These are phyloP conservation scores for Phytopythium montanum DNA, from an alignment of 352 stramenopile genomes.

Conservation along the genomic window DNA sequence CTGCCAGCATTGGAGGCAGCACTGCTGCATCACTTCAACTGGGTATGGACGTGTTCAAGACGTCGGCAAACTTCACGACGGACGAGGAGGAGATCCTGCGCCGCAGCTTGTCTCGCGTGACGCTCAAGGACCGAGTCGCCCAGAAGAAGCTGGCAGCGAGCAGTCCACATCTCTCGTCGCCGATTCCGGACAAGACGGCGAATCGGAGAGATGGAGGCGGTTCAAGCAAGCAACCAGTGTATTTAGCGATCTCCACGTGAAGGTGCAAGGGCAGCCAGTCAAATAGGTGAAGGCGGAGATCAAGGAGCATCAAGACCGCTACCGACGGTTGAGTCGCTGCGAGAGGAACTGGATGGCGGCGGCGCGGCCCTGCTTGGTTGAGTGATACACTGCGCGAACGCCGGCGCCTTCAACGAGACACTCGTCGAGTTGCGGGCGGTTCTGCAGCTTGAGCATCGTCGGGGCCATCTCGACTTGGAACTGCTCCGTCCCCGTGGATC, in stretches of 20 bases:
- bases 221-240: slow-evolving; percentile 24
- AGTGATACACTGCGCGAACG: slow-evolving; percentile 42
- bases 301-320: neutral
- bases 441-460: slow-evolving; percentile 38
- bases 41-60: neutral
- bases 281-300: neutral
- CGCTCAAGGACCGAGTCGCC: slow-evolving; percentile 46
- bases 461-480: slow-evolving; percentile 6
- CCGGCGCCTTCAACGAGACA: slow-evolving; percentile 46
- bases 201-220: slow-evolving; percentile 10
- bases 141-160: slow-evolving; percentile 22
- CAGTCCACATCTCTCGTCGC: neutral
- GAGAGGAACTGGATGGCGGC: slow-evolving; percentile 52
- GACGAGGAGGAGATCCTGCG: slow-evolving; percentile 47
- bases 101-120: slow-evolving; percentile 58
- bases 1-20: neutral
- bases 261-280: neutral
- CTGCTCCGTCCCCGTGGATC: slow-evolving; percentile 7
- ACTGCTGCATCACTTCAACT: neutral
- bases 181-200: neutral
- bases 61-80: slow-evolving; percentile 6
- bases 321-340: slow-evolving; percentile 19
- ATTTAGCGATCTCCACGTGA: slow-evolving; percentile 68
- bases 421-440: slow-evolving; percentile 46
- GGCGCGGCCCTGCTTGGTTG: slow-evolving; percentile 49